Percentiles rank a stretch among this genome's conserved stretches.
Conservation (phyloP, 2,329 filamentous ascomycete species). For the Ustilaginoidea virens region DNA sequence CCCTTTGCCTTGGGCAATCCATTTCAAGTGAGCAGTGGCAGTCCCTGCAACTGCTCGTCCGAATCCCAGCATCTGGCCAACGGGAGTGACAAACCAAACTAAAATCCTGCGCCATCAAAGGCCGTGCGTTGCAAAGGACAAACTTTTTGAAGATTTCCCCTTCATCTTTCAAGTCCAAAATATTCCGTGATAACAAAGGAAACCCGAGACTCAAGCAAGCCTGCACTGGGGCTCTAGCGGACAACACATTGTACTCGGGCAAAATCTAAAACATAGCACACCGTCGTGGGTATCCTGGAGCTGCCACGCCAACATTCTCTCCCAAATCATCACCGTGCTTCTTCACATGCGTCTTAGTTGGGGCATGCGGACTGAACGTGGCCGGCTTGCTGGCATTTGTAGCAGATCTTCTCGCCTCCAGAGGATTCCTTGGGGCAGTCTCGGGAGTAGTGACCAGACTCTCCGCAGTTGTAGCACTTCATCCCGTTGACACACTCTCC, state of each 20-base stretch:
- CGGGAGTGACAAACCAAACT: too few relatives aligned
- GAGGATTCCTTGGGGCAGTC: slow-evolving; percentile 90
- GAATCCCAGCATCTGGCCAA: too few relatives aligned
- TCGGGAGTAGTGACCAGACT: slow-evolving; percentile 86
- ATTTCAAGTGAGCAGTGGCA: too few relatives aligned
- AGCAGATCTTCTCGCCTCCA: slow-evolving; percentile 88
- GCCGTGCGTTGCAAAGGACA: slow-evolving; percentile 1
- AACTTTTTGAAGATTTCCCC: slow-evolving; percentile 1
- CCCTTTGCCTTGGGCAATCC: too few relatives aligned
- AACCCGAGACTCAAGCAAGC: slow-evolving; percentile 2
- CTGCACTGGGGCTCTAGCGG: too few relatives aligned
- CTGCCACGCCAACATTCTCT: slow-evolving; percentile 23
- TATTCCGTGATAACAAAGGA: slow-evolving; percentile 2
- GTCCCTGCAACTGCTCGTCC: too few relatives aligned
- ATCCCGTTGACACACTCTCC: slow-evolving; percentile 94
- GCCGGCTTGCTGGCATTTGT: slow-evolving; percentile 76
- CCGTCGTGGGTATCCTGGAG: slow-evolving; percentile 27
- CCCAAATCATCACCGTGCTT: slow-evolving; percentile 6
- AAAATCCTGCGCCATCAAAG: slow-evolving; percentile 1
- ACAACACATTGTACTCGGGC: too few relatives aligned
- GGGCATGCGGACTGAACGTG: slow-evolving; percentile 93
- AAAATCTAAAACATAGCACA: slow-evolving; percentile 11
- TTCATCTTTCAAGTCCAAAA: too few relatives aligned
- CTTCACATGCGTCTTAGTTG: slow-evolving; percentile 30
- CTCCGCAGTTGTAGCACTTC: slow-evolving; percentile 98